Evolutionary conservation across 257 asterid genomes (phyloP), one percentile per base, ranked within the genome.

Genomic region (Primulina eburnea): DNA sequence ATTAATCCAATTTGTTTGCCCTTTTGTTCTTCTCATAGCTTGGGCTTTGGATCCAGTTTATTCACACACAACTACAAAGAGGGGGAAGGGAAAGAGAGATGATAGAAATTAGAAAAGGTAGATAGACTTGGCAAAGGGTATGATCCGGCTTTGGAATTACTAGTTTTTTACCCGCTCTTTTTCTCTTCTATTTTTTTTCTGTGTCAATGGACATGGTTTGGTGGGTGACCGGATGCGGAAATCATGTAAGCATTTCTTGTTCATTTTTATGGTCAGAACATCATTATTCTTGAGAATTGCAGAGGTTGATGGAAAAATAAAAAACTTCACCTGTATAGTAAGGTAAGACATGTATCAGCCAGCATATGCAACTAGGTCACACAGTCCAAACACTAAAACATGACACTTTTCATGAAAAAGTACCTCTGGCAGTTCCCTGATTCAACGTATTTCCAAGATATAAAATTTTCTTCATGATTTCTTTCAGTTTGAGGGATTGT

Each of bases 401-500:
- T 60, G 14, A 38, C 32, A 59, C 37, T 34, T 37, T 67, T 32
- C 8, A 43, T 52, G 35, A 68, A 59, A 73, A 56, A 87, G 72
- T 80, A 92, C 99, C 99, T 82, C 99, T 88, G 69, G 99, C 99
- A 78, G 99, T 95, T 83, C 99, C 99, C 74, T 92, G 99, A 77
- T 95, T 95, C 79, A 95, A 80, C 60, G 93, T 86, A 83, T 95
- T 95, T 74, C 99, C 99, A 65, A 95, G 84, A 77, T 80, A 77
- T 73, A 95, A 78, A 71, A 95, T 95, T 80, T 77, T 88, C 89
- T 87, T 88, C 96, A 95, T 75, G 64, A 95, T 86, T 74, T 88
- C 99, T 86, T 89, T 95, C 93, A 95, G 82, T 78, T 92, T 89
- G 78, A 76, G 60, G 79, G 99, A 95, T 75, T 70, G 84, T 77